Evolutionary conservation across 2,329 filamentous ascomycete genomes (phyloP).

Genomic region (Exophiala sideris): DNA sequence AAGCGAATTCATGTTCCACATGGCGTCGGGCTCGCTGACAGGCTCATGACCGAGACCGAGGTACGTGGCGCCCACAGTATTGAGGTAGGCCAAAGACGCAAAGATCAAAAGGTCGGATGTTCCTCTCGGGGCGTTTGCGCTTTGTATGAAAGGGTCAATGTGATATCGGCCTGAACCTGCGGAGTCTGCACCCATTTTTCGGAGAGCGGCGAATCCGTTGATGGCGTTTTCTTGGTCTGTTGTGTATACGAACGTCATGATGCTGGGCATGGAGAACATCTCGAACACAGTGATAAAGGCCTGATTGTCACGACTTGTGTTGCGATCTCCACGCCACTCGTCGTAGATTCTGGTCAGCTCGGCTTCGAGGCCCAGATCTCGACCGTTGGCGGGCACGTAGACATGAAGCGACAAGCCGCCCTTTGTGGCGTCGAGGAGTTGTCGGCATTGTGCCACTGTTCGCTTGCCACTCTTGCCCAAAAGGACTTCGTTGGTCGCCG

Average conservation of each 20-base stretch:
- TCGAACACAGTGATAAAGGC: constrained; percentile 43
- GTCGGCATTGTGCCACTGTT: constrained; percentile 36
- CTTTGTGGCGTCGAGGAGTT: constrained; percentile 37
- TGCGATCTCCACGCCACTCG: constrained; percentile 37
- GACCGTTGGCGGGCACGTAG: constrained; percentile 34
- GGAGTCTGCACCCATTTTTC: constrained; percentile 31
- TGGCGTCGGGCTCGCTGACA: constrained; percentile 31
- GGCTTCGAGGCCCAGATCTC: constrained; percentile 32
- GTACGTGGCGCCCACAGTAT: constrained; percentile 33
- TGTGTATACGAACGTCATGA: constrained; percentile 43
- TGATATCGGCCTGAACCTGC: constrained; percentile 36
- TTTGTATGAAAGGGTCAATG: constrained; percentile 39
- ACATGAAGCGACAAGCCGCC: constrained; percentile 35
- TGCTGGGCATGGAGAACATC: constrained; percentile 36
- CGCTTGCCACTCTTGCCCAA: constrained; percentile 36
- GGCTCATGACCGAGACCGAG: constrained; percentile 42
- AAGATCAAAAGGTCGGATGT: constrained; percentile 40
- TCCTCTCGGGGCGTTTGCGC: constrained; percentile 35
- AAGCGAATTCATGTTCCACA: constrained; percentile 32
- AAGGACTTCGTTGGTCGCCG: constrained; percentile 39
- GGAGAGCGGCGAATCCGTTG: constrained; percentile 40
- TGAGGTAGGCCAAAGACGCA: constrained; percentile 37
- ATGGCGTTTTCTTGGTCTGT: constrained; percentile 29
- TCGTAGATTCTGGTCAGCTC: constrained; percentile 37
- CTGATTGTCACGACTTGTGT: constrained; percentile 31